Base-by-base conservation (phyloP, 176 grass and related monocot genomes). In the Guadua angustifolia region DNA sequence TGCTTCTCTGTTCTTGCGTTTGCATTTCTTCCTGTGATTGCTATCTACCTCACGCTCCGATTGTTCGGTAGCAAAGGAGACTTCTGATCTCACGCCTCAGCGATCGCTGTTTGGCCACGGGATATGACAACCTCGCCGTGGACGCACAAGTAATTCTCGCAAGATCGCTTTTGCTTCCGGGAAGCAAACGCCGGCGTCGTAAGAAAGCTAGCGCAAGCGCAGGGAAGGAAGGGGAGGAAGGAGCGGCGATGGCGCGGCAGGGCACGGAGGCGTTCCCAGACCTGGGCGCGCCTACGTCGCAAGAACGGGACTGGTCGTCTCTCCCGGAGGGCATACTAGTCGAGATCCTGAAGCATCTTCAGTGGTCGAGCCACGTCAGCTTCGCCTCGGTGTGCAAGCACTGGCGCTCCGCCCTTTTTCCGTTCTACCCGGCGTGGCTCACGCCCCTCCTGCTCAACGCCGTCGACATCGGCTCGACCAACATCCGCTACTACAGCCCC, bases 201-300 rank as follows among this genome's bases (percentile, higher is more conserved):
- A 49, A 65, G 59, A 65, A 49, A 77, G 3, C 10, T 18, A 21
- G 47, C 50, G 7, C 61, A 74, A 53, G 44, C 3, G 15, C 22
- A 61, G 42, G 11, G 24, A 29, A 56, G 66, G 3, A 9, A 39
- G 73, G 74, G 19, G 21, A 64, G 10, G 66, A 21, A 42, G 42
- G 61, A 64, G 56, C 18, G 63, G 53, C 35, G 5, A 97, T 92
- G 90, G 85, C 51, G 40, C 64, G 80, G 46, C 79, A 92, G 70
- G 95, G 95, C 50, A 98, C 92, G 1, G 88, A 91, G 78, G 71
- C 75, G 24, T 97, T 98, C 90, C 90, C 89, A 44, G 82, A 94
- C 65, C 82, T 94, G 51, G 95, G 95, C 16, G 86, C 82, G 66
- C 95, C 40, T 42, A 59, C 16, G 29, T 21, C 58, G 32, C 33